phyloP scores from a whole-genome alignment of 2,329 filamentous ascomycete genomes.

The Fusarium pseudograminearum region DNA sequence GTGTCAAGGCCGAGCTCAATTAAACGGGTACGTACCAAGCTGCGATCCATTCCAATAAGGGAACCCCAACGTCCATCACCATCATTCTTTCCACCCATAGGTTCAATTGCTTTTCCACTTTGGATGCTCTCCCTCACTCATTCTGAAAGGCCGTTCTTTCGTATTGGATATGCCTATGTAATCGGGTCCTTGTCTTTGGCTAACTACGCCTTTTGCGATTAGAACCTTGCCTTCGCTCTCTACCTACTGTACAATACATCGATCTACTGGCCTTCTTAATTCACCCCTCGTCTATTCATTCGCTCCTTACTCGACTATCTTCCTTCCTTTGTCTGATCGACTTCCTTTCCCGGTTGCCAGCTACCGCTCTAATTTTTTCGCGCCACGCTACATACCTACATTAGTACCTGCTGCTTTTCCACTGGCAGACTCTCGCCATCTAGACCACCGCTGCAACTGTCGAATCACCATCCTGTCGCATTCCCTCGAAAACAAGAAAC shows the following conservation, averaged over 20 bases:
- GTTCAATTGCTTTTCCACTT: conserved; percentile 26
- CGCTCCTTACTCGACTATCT: conserved; percentile 28
- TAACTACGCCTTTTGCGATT: conserved; percentile 24
- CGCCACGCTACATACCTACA: conserved; percentile 30
- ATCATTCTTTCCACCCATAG: conserved; percentile 16
- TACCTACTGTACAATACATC: conserved; percentile 1
- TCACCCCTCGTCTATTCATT: conserved; percentile 25
- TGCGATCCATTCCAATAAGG: conserved; percentile 23
- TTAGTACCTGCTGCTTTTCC: conserved; percentile 18
- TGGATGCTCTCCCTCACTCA: conserved; percentile 17
- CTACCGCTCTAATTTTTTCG: conserved; percentile 28
- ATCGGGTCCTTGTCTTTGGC: conserved; percentile 21
- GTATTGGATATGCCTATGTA: conserved; percentile 18
- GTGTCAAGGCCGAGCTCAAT: conserved; percentile 28
- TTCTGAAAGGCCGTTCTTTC: conserved; percentile 10
- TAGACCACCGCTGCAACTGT: conserved; percentile 34
- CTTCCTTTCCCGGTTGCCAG: conserved; percentile 27
- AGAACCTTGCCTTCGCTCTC: conserved; percentile 21
- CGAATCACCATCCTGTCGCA: conserved; percentile 32
- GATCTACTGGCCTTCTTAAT: conserved; percentile 10
- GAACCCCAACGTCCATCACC: conserved; percentile 34
- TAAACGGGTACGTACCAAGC: conserved; percentile 37
- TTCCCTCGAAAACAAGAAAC: conserved; percentile 29
- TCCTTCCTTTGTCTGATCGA: conserved; percentile 35
- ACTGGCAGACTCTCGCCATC: conserved; percentile 25